phyloP scores from a whole-genome alignment of 202 grass and related monocot species.

The Panicum hallii region DNA sequence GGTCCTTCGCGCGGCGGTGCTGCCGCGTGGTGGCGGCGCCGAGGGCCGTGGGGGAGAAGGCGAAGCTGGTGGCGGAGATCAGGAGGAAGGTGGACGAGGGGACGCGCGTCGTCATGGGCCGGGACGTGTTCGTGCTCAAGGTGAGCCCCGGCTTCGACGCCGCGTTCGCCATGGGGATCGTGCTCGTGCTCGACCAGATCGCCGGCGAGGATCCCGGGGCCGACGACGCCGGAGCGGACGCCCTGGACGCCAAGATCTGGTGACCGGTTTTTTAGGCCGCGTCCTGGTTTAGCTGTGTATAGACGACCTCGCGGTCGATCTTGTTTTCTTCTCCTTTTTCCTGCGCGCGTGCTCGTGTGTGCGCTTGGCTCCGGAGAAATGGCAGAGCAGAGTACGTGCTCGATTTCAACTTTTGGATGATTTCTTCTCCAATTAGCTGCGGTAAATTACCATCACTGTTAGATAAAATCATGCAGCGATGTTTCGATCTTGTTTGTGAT shows the following conservation, averaged over 20 bases:
- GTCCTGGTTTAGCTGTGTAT: constrained; percentile 36
- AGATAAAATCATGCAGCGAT: neutral
- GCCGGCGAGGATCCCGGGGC: constrained; percentile 45
- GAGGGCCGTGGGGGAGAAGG: constrained; percentile 44
- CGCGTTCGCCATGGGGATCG: constrained; percentile 82
- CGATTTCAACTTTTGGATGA: neutral
- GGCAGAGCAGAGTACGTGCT: neutral
- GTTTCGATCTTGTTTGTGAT: neutral
- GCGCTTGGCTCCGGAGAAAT: constrained; percentile 23
- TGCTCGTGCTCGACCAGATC: constrained; percentile 89
- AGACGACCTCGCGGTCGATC: neutral
- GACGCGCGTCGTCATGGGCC: constrained; percentile 65
- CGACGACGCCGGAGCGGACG: constrained; percentile 2
- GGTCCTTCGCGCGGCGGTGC: constrained; percentile 79
- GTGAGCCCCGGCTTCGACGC: constrained; percentile 69
- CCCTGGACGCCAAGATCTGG: constrained; percentile 31
- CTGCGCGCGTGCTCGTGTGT: neutral
- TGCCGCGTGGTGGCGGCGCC: constrained; percentile 61
- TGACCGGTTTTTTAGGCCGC: neutral
- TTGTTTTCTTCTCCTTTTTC: neutral
- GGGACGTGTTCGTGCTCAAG: constrained; percentile 83
- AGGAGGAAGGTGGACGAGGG: constrained; percentile 77
- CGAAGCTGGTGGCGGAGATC: constrained; percentile 71
- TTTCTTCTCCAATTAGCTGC: neutral
- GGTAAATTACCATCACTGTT: neutral